phyloP scores from a whole-genome alignment of 768 basidiomycete species.

The Collybiopsis luxurians region DNA sequence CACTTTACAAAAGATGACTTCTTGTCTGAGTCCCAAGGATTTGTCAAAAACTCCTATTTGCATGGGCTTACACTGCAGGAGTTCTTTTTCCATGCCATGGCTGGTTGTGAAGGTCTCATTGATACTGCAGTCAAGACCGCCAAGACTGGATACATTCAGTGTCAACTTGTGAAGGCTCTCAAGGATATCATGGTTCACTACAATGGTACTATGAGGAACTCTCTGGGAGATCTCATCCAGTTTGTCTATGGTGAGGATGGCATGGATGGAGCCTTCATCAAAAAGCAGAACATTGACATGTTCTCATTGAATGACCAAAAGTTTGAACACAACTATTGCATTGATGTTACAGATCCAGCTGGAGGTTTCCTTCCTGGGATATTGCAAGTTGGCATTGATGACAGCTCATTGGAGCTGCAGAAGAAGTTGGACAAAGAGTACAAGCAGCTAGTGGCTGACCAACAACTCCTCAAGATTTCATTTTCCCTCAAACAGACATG shows the following conservation, averaged over 20 bases:
- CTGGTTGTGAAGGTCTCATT: conserved; percentile 97
- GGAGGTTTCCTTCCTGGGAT: conserved; percentile 79
- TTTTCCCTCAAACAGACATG: conserved; percentile 77
- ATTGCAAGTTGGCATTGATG: conserved; percentile 85
- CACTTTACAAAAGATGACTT: conserved; percentile 99
- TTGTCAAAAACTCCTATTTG: conserved; percentile 98
- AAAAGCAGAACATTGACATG: conserved; percentile 91
- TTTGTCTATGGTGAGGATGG: conserved; percentile 99
- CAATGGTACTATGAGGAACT: conserved; percentile 97
- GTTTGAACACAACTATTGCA: conserved; percentile 92
- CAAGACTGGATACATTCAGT: conserved; percentile 98
- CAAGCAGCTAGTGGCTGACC: conserved; percentile 63
- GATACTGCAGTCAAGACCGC: conserved; percentile 99
- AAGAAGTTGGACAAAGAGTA: conserved; percentile 67
- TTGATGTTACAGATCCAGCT: conserved; percentile 84
- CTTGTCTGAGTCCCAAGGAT: conserved; percentile 95
- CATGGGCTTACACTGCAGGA: conserved; percentile 96
- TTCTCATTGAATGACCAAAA: conserved; percentile 77
- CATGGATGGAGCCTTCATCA: conserved; percentile 98
- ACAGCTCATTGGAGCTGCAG: conserved; percentile 69
- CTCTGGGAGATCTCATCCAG: conserved; percentile 92
- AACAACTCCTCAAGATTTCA: conserved; percentile 76
- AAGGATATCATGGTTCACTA: conserved; percentile 98
- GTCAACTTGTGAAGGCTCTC: conserved; percentile 94
- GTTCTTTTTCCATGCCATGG: conserved; percentile 99